phyloP scores from a whole-genome alignment of 2,329 filamentous ascomycete species.

The Leptographium lundbergii region DNA sequence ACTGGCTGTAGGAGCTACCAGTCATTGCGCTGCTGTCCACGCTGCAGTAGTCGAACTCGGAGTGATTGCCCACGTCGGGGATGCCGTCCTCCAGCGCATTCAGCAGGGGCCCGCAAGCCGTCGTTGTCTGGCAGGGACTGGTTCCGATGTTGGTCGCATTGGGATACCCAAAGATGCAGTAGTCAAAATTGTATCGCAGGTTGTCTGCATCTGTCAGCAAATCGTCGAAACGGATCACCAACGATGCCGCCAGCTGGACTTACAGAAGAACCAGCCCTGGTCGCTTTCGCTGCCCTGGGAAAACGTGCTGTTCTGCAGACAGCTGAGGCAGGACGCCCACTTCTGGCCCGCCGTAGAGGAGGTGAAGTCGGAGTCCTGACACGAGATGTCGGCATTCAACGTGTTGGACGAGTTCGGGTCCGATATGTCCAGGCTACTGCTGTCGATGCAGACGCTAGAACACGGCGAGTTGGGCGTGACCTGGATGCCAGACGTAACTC shows the following conservation, averaged over 20 bases:
- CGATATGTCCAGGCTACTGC: slow-evolving; percentile 25
- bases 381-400: slow-evolving; percentile 31
- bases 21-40: slow-evolving; percentile 25
- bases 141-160: slow-evolving; percentile 31
- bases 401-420: slow-evolving; percentile 35
- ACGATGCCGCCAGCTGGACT: slow-evolving; percentile 15
- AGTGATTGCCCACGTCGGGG: slow-evolving; percentile 19
- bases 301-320: slow-evolving; percentile 39
- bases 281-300: slow-evolving; percentile 35
- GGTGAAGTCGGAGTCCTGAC: slow-evolving; percentile 30
- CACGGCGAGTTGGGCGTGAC: slow-evolving; percentile 44
- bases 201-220: slow-evolving; percentile 29
- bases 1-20: slow-evolving; percentile 23
- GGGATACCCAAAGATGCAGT: slow-evolving; percentile 39
- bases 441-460: slow-evolving; percentile 34
- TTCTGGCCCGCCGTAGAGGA: slow-evolving; percentile 27
- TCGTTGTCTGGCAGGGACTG: slow-evolving; percentile 36
- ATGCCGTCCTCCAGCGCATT: slow-evolving; percentile 27
- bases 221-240: background rate
- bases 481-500: slow-evolving; percentile 28
- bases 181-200: slow-evolving; percentile 36
- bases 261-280: slow-evolving; percentile 44
- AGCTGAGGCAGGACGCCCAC: slow-evolving; percentile 37
- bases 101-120: slow-evolving; percentile 34
- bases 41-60: slow-evolving; percentile 34